Evolutionary conservation across 345 rosid genomes (phyloP).

Genomic region (Populus simonii): DNA sequence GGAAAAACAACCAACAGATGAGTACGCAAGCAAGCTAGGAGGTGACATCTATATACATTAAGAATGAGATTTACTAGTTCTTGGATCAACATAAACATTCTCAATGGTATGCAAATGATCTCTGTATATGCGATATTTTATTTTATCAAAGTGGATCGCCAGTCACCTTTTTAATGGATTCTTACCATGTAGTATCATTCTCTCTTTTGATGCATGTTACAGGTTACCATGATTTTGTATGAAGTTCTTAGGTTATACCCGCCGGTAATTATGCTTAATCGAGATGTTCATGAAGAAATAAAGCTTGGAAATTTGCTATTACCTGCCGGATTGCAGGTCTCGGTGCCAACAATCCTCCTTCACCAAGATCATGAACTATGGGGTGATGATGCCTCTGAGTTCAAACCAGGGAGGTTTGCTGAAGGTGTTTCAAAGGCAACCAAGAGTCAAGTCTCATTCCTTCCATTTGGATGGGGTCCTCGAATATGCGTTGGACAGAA

Average conservation of each 20-base stretch:
- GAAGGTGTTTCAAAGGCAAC: slow-evolving; percentile 43
- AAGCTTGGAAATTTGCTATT: slow-evolving; percentile 6
- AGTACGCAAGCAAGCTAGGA: too few relatives aligned
- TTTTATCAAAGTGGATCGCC: too few relatives aligned
- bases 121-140: too few relatives aligned
- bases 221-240: slow-evolving; percentile 23
- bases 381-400: slow-evolving; percentile 36
- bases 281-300: not conserved
- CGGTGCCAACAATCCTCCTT: not conserved
- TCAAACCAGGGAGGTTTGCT: slow-evolving; percentile 45
- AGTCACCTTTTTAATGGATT: too few relatives aligned
- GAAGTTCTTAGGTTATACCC: slow-evolving; percentile 24
- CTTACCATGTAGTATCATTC: not conserved
- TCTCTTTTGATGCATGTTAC: not conserved
- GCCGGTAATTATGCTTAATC: not conserved
- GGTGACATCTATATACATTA: too few relatives aligned
- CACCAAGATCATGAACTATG: slow-evolving; percentile 13
- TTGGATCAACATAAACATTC: too few relatives aligned
- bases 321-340: slow-evolving; percentile 8
- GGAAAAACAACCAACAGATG: too few relatives aligned
- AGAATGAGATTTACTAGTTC: too few relatives aligned
- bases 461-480: slow-evolving; percentile 47
- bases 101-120: too few relatives aligned
- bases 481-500: slow-evolving; percentile 42
- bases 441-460: slow-evolving; percentile 27